Conservation (phyloP, 2,329 filamentous ascomycete genomes). For the Cercospora sp. region DNA sequence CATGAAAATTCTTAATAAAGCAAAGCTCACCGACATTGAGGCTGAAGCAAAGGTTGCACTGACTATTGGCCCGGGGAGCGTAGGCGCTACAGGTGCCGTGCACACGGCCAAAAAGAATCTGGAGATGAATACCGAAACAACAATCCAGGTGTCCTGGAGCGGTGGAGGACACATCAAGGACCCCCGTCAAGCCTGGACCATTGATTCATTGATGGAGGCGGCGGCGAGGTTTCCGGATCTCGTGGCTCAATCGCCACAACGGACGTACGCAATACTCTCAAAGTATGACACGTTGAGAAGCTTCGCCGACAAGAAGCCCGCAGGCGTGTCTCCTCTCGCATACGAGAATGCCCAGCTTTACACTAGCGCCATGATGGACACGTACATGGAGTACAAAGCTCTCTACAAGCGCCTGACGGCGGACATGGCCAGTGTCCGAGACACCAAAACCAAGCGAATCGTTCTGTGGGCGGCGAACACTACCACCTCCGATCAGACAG, state of each 20-base stretch:
- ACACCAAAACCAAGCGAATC: background rate
- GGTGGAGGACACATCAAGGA: background rate
- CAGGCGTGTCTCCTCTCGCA: background rate
- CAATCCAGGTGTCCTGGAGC: background rate
- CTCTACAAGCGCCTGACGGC: background rate
- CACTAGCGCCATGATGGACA: background rate
- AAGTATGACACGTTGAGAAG: background rate
- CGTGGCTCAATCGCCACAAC: background rate
- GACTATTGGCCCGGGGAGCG: background rate
- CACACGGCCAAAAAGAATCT: background rate
- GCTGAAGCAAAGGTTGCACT: background rate
- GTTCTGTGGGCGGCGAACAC: background rate
- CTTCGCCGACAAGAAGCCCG: background rate
- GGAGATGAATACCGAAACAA: background rate
- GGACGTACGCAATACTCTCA: background rate
- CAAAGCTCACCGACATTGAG: background rate
- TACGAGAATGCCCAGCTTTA: background rate
- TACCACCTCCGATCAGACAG: background rate
- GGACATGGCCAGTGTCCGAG: background rate
- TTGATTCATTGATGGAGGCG: background rate
- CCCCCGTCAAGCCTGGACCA: background rate
- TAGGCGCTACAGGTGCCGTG: background rate
- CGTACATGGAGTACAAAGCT: background rate
- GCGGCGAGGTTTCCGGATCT: background rate
- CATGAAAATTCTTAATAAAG: background rate